A percentile compares a stretch with the other conserved stretches of the same genome.
Conservation (phyloP, 345 rosid genomes). For the Alliaria petiolata region DNA sequence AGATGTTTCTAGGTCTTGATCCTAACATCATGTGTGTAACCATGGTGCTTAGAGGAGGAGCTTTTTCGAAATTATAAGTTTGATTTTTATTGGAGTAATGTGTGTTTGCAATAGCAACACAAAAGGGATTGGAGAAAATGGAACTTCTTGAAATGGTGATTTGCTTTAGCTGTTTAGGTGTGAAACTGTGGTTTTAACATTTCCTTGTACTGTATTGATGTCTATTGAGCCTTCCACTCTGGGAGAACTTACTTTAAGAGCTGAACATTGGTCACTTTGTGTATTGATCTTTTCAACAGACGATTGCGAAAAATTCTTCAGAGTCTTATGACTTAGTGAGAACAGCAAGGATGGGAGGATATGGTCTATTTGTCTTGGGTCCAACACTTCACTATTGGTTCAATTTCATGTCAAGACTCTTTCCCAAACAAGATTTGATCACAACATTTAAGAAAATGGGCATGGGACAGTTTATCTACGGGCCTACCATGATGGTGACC, state of each 20-base stretch:
- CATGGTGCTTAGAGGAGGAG: not conserved
- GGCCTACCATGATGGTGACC: constrained; percentile 67
- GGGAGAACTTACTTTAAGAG: too few species aligned
- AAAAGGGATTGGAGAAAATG: not conserved
- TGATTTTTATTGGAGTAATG: not conserved
- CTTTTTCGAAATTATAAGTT: not conserved
- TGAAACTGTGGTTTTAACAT: not conserved
- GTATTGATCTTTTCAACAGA: constrained; percentile 28
- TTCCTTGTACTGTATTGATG: not conserved
- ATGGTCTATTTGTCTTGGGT: constrained; percentile 69
- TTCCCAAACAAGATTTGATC: constrained; percentile 63
- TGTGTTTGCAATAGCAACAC: not conserved
- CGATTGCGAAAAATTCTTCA: constrained; percentile 34
- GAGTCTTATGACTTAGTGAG: constrained; percentile 70
- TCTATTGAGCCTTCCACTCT: not conserved
- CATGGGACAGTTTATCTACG: constrained; percentile 70
- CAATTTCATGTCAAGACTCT: constrained; percentile 60
- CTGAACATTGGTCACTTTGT: not conserved
- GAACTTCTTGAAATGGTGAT: not conserved
- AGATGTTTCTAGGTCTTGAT: not conserved
- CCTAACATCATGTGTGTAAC: not conserved
- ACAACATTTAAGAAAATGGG: constrained; percentile 77
- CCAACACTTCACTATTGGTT: constrained; percentile 83
- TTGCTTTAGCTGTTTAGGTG: not conserved
- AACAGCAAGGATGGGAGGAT: constrained; percentile 76